Base-by-base conservation (phyloP, 768 basidiomycete species). In the Rhizopogon vulgaris region DNA sequence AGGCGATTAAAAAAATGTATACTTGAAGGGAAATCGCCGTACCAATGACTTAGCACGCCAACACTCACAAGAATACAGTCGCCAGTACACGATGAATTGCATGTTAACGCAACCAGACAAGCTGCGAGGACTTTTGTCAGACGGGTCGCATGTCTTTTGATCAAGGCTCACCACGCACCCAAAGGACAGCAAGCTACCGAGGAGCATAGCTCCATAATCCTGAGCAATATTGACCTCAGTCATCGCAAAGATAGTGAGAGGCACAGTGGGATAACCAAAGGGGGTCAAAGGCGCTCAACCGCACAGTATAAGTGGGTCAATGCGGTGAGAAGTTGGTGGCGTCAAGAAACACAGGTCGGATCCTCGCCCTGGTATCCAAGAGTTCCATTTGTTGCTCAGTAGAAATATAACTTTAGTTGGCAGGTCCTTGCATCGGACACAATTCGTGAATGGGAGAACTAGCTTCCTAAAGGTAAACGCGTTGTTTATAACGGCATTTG, bases 51-150 rank as follows among this genome's bases (percentile, higher is more conserved):
- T 59, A 38, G 48, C 61, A n/a, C 22, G 47, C 63, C 56, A 57
- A 24, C 38, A 37, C 12, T 64, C 63, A 4, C 10, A 12, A 3
- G 61, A 24, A 38, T 58, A 56, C 22, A 36, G 5, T 25, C 63
- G 58, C 56, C 42, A 65, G 39, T 63, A 65, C 40, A 63, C 38
- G 15, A 63, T 30, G 37, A 58, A 63, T 54, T 64, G 63, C 56
- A 65, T 55, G 25, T 48, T 58, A 36, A 63, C 51, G 27, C 64
- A 65, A 52, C 63, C 63, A 2, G 63, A 64, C 34, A 64, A 56
- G 37, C 64, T 63, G 46, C n/a, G n/a, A 32, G 37, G 22, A 32
- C 32, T 42, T 11, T 12, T 27, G 11, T 41, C 22, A 14, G 40
- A 52, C 52, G 12, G 37, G 11, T n/a, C 8, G n/a, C n/a, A 38